These are phyloP conservation scores for Atalantia buxifolia DNA, from an alignment of 345 rosid genomes.

Conservation along the genomic window DNA sequence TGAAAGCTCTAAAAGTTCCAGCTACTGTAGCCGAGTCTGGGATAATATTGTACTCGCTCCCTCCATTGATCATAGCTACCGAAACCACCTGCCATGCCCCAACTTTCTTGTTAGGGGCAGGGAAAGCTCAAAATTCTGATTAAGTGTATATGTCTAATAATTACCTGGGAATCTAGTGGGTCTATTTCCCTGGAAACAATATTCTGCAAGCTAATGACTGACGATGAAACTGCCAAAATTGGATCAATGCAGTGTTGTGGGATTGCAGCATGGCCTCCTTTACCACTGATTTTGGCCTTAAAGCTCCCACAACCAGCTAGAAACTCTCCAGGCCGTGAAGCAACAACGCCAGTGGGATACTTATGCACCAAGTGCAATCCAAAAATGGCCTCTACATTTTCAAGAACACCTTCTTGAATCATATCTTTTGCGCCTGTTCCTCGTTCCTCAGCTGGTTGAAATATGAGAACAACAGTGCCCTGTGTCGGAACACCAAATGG, in stretches of 20 bases:
- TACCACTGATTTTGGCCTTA: slow-evolving; percentile 49
- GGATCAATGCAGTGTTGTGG: slow-evolving; percentile 61
- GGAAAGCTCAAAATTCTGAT: background rate
- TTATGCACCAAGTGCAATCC: slow-evolving; percentile 45
- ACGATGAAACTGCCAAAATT: slow-evolving; percentile 52
- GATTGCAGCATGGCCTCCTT: slow-evolving; percentile 54
- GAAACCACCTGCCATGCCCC: slow-evolving; percentile 50
- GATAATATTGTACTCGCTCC: slow-evolving; percentile 47
- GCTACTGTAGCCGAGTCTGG: slow-evolving; percentile 47
- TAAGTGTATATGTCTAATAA: background rate
- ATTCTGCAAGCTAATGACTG: slow-evolving; percentile 55
- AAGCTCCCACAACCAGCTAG: slow-evolving; percentile 71
- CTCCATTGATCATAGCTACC: slow-evolving; percentile 50
- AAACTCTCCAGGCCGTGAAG: slow-evolving; percentile 50
- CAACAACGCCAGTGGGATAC: slow-evolving; percentile 40
- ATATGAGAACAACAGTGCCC: slow-evolving; percentile 62
- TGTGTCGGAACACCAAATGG: slow-evolving; percentile 8
- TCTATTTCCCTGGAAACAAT: slow-evolving; percentile 63
- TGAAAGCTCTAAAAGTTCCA: slow-evolving; percentile 65
- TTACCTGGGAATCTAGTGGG: slow-evolving; percentile 64
- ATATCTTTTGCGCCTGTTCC: slow-evolving; percentile 59
- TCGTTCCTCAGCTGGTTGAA: slow-evolving; percentile 70
- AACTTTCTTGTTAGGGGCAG: background rate
- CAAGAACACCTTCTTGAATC: slow-evolving; percentile 47
- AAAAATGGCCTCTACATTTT: slow-evolving; percentile 53